A percentile compares a stretch with the other conserved stretches of the same genome.
Evolutionary conservation across 768 basidiomycete species (phyloP).

Genomic region (Trametes sanguinea): DNA sequence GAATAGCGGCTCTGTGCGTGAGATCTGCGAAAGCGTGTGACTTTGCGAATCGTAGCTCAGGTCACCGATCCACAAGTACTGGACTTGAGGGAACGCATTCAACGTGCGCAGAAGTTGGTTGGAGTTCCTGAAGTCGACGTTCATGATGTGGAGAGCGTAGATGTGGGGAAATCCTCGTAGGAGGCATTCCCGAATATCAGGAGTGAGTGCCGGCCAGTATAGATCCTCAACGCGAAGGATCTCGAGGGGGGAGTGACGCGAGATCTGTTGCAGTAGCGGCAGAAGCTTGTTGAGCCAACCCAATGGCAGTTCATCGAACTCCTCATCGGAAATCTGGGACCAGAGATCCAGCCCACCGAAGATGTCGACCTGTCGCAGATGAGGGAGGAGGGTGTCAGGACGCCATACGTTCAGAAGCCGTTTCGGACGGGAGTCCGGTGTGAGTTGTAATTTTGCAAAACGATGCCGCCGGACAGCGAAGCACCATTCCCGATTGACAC

Average conservation of each 20-base stretch:
- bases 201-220: conserved; percentile 12
- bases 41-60: background rate
- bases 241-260: background rate
- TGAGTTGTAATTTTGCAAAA: background rate
- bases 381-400: background rate
- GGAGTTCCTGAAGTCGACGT: conserved; percentile 1
- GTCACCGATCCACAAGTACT: conserved; percentile 4
- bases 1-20: background rate
- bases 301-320: background rate
- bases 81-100: conserved; percentile 13
- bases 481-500: background rate
- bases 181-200: background rate
- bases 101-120: conserved; percentile 18
- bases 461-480: background rate
- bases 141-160: background rate
- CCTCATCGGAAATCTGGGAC: no score
- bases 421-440: background rate
- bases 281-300: background rate
- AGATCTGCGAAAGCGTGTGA: background rate
- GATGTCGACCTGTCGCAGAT: conserved; percentile 3
- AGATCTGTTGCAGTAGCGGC: background rate
- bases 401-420: background rate
- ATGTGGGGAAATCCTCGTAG: background rate
- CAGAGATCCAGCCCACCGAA: background rate
- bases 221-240: no score